Evolutionary conservation across 306 rosid genomes (phyloP), one percentile per base, ranked within the genome.

Genomic region (Styphnolobium japonicum): DNA sequence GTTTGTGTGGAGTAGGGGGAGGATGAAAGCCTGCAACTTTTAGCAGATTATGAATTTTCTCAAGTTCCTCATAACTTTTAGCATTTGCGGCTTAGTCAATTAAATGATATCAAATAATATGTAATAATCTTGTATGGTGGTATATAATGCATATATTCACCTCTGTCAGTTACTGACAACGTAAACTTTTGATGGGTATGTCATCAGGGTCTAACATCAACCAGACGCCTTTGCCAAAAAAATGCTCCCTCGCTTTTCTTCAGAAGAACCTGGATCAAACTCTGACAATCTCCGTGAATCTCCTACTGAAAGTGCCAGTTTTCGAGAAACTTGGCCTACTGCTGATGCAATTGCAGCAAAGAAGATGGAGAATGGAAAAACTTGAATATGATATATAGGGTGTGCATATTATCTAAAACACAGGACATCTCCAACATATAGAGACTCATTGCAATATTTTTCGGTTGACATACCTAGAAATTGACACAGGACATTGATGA

Each of bases 281-380:
- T 88, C 93, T 62, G 97, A 91, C 60, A 86, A 91, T 29, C 75
- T 83, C 46, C 97, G 88, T 0, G 98, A 95, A 82, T 93, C 98
- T 49, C 98, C 97, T 1, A 87, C 98, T 34, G 98, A 91, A 85
- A 95, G 99, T 83, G 99, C 98, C 51, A 95, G 97, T 74, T 95
- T 98, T 65, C 88, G 84, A 55, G 98, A 95, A 71, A 92, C 95
- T 29, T 95, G 96, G 98, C 97, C 98, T 31, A 31, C 83, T 72
- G 90, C 88, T 0, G 93, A 91, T 77, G 88, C 91, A 8, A 86
- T 78, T n/a, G 87, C 86, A 57, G 87, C 84, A 15, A 94, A 94
- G 89, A 94, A 89, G 88, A 84, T 87, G 93, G 97, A 92, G 86
- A 91, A 89, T 77, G 94, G 93, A 49, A 91, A 92, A 80, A 90